Percentiles rank a stretch among this genome's conserved stretches.
phyloP scores from a whole-genome alignment of 108 stramenopile species.

The Stephanodiscus triporus region DNA sequence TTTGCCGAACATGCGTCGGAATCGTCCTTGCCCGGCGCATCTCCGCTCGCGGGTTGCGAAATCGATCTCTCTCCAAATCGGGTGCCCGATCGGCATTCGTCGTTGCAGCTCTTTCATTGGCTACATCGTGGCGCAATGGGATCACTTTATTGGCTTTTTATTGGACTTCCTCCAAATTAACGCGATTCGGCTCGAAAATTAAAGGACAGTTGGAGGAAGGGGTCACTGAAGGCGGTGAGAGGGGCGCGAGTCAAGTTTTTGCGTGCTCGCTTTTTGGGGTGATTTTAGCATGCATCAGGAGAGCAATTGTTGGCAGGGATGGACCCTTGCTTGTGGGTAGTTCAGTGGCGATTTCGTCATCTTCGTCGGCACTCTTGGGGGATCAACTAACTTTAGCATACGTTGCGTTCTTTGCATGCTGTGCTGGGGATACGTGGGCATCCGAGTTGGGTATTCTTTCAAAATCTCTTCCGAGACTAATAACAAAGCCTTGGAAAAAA shows the following conservation, averaged over 20 bases:
- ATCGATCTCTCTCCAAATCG: constrained; percentile 58
- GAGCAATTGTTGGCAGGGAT: constrained; percentile 49
- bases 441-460: constrained; percentile 81
- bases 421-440: constrained; percentile 83
- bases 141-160: constrained; percentile 78
- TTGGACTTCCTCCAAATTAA: constrained; percentile 68
- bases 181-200: constrained; percentile 59
- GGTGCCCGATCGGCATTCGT: constrained; percentile 72
- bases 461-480: constrained; percentile 52
- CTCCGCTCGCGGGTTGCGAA: constrained; percentile 45
- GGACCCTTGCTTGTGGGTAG: constrained; percentile 7
- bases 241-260: constrained; percentile 74
- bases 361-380: constrained; percentile 67
- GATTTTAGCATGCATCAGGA: constrained; percentile 52
- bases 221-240: constrained; percentile 38
- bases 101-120: constrained; percentile 69
- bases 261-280: constrained; percentile 66
- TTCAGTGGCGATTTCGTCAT: constrained; percentile 13
- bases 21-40: constrained; percentile 18
- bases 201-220: constrained; percentile 69
- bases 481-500: constrained; percentile 55
- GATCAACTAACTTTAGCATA: constrained; percentile 58
- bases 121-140: constrained; percentile 62
- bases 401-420: constrained; percentile 58
- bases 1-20: constrained; percentile 6